phyloP scores from a whole-genome alignment of 352 stramenopile genomes.

The Pythium rishiriense region DNA sequence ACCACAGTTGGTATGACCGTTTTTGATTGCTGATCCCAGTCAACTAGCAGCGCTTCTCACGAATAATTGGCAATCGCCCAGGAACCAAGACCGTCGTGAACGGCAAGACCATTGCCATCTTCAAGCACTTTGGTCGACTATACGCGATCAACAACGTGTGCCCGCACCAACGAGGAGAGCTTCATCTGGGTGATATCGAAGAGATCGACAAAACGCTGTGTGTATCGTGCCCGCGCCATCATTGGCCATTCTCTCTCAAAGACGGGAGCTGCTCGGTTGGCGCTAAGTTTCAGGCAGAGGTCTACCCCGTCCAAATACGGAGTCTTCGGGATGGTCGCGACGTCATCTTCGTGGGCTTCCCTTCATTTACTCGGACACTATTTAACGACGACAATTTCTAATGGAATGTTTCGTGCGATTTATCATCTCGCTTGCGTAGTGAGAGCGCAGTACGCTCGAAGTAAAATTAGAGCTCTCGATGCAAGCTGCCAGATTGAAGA shows the following conservation, averaged over 20 bases:
- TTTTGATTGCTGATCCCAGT: no score
- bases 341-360: constrained; percentile 75
- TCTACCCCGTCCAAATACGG: constrained; percentile 62
- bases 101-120: constrained; percentile 74
- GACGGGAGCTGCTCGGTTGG: constrained; percentile 69
- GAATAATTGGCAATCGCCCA: constrained; percentile 11
- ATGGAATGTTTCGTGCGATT: constrained; percentile 16
- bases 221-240: constrained; percentile 76
- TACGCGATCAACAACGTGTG: constrained; percentile 81
- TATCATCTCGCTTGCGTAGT: constrained; percentile 3
- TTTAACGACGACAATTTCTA: constrained; percentile 84
- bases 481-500: not conserved
- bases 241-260: constrained; percentile 81
- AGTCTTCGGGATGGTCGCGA: constrained; percentile 41
- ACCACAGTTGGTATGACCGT: constrained; percentile 54
- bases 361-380: constrained; percentile 45
- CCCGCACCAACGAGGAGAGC: constrained; percentile 74
- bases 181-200: constrained; percentile 87
- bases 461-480: not conserved
- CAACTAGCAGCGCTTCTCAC: not conserved
- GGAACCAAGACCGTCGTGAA: constrained; percentile 67
- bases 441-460: not conserved
- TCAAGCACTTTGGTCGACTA: constrained; percentile 67
- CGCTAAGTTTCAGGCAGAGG: constrained; percentile 48
- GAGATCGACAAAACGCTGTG: constrained; percentile 72